Evolutionary conservation across 140 eudicot genomes (phyloP), one percentile per base, ranked within the genome.

Genomic region (Flaveria floridana): DNA sequence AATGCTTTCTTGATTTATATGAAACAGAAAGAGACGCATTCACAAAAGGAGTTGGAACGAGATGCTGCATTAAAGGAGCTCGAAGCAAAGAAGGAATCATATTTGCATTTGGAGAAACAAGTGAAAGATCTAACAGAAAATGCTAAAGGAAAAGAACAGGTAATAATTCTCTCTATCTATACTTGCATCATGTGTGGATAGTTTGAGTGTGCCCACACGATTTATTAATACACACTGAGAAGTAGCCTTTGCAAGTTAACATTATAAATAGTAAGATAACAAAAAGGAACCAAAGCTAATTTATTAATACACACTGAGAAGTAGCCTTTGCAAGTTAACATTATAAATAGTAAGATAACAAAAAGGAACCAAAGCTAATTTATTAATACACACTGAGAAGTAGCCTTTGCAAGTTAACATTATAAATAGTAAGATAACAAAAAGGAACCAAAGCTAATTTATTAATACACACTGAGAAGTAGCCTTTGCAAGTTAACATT

Each of bases 1-100:
- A 16, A 47, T 61, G 78, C 20, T 15, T 26, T 70, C 59, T 70
- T 64, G 42, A 68, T 41, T 37, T 39, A 2, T 46, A 34, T 42
- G 7, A 52, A 59, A 70, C 97, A 92, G 95, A 86, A 86, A 65
- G 87, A 82, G 71, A 74, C 79, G 9, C 68, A 66, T 64, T 83
- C 89, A 39, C 78, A 85, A 15, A 80, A 90, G 77, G 86, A 78
- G 56, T 64, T 78, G 82, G 91, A 93, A 78, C 78, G 67, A 50
- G 93, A 86, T 66, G 89, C 87, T 65, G 85, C 96, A 58, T 76
- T 80, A 53, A 91, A 85, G 79, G 96, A 89, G 71, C 80, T 89
- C 34, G 91, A 87, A 71, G 84, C 88, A 55, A 88, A 90, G 83
- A 86, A 74, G 76, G 83, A 86, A 41, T 82, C 86, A 18, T 66